Percentiles rank a stretch among this genome's conserved stretches.
phyloP scores from a whole-genome alignment of 1,284 basidiomycete genomes.

The Ustilago crameri region DNA sequence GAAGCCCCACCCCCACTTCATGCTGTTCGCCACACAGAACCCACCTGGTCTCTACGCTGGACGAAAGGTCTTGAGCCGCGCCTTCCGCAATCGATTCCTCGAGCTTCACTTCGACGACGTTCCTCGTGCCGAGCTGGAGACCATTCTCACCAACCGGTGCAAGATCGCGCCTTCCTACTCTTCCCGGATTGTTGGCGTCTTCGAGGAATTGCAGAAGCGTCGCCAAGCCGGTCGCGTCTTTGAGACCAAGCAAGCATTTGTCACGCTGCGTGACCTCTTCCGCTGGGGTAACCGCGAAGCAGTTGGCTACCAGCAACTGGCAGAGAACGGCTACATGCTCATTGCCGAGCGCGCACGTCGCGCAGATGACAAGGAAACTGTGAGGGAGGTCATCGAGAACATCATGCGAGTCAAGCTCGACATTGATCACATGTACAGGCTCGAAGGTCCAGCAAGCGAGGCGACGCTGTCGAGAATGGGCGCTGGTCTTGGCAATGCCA shows the following conservation, averaged over 20 bases:
- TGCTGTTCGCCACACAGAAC: constrained; percentile 98
- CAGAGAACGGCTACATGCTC: constrained; percentile 97
- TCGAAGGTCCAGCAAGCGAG: constrained; percentile 68
- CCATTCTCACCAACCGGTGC: constrained; percentile 73
- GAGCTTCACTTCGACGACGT: constrained; percentile 99
- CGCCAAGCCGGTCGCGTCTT: constrained; percentile 91
- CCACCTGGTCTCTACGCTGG: constrained; percentile 97
- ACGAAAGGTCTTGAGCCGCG: constrained; percentile 91
- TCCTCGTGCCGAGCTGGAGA: constrained; percentile 90
- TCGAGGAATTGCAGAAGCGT: constrained; percentile 90
- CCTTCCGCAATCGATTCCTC: constrained; percentile 97
- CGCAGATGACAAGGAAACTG: constrained; percentile 84
- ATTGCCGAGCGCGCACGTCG: constrained; percentile 89
- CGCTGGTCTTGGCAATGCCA: constrained; percentile 20
- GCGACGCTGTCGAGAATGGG: constrained; percentile 55
- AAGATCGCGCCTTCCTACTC: constrained; percentile 74
- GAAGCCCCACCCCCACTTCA: constrained; percentile 92
- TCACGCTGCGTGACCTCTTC: constrained; percentile 95
- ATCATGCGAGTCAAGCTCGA: constrained; percentile 90
- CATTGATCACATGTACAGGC: constrained; percentile 71
- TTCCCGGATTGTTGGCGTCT: constrained; percentile 88
- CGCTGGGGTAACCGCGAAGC: constrained; percentile 90
- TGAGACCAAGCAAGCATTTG: constrained; percentile 96
- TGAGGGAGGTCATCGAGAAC: constrained; percentile 91
- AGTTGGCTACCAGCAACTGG: constrained; percentile 89